These are phyloP conservation scores for Xylaria scruposa DNA, from an alignment of 495 filamentous ascomycete genomes.

Conservation along the genomic window DNA sequence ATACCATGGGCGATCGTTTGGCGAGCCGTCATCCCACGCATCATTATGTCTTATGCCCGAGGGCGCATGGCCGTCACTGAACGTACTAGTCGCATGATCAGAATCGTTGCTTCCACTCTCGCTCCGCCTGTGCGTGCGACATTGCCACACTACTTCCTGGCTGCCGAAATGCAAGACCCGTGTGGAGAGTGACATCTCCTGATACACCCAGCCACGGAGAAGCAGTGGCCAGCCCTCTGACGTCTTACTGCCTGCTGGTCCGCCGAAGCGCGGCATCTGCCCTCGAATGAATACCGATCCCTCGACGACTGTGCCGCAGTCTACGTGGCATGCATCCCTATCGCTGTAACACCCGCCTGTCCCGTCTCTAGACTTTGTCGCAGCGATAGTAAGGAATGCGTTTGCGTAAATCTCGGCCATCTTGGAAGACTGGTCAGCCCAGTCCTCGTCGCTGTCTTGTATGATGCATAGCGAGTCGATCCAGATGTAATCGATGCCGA, in stretches of 20 bases:
- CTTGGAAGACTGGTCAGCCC: slow-evolving; percentile 13
- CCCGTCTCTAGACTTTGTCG: slow-evolving; percentile 5
- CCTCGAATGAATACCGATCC: neutral
- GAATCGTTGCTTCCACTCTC: slow-evolving; percentile 17
- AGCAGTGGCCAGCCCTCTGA: slow-evolving; percentile 12
- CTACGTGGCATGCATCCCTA: neutral
- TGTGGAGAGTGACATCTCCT: slow-evolving; percentile 40
- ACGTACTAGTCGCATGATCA: neutral
- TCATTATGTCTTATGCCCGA: neutral
- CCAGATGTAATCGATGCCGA: slow-evolving; percentile 40
- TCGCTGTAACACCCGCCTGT: slow-evolving; percentile 10
- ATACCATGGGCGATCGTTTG: slow-evolving; percentile 2
- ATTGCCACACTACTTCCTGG: slow-evolving; percentile 43
- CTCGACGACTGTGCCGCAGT: neutral
- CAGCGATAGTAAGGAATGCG: slow-evolving; percentile 10
- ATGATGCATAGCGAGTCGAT: slow-evolving; percentile 45
- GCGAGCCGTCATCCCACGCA: neutral
- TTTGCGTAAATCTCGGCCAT: neutral
- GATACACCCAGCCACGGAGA: slow-evolving; percentile 42
- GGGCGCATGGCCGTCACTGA: neutral
- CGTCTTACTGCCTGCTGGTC: neutral
- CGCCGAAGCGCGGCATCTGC: neutral
- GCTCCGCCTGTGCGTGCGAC: slow-evolving; percentile 24
- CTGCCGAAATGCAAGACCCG: slow-evolving; percentile 37
- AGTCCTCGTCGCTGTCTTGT: slow-evolving; percentile 38